Base-by-base conservation (phyloP, 2,329 filamentous ascomycete species). In the Leptographium procerum region DNA sequence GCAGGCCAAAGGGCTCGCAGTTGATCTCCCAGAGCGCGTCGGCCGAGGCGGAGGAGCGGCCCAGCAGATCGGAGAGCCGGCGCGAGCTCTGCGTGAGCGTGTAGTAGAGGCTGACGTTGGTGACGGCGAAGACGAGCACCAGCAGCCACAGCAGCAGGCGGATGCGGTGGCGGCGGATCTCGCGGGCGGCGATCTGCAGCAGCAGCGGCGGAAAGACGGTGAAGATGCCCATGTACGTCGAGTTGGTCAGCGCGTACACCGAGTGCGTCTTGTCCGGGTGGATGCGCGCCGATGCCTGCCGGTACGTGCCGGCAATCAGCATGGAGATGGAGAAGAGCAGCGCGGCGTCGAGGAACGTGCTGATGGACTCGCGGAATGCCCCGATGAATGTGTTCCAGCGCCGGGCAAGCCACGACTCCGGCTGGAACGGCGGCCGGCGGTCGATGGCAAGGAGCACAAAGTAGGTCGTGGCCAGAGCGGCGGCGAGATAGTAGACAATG, bases 121-220 rank as follows among this genome's bases (percentile, higher is more conserved):
- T 57, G 13, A 66, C 60, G 6, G 61, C 28, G 5, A 67, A 58
- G 26, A 51, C 31, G 31, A 65, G 55, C 34, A 63, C 55, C 14
- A 64, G 13, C 11, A 62, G 45, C 67, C 67, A 69, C 26, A 67
- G 43, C 11, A 55, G 24, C 13, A 57, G 55, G 2, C 64, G 63
- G 57, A 65, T 62, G 2, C 60, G 60, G 5, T 59, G 33, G 9
- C 63, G 57, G 5, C 64, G 62, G 0, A 61, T 57, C 26, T 60
- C 61, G 28, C 61, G 57, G 13, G 40, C 31, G 29, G 58, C 34
- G 13, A 61, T 31, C 51, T 66, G 62, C 24, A 67, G 56, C 19
- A 66, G 26, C 22, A 66, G 22, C 1, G 63, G 58, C 9, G 63
- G 60, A 24, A 65, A 62, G 22, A 66, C 50, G 7, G 62, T 61